Conservation (phyloP, 2,329 filamentous ascomycete species). For the Alternaria postmessia region DNA sequence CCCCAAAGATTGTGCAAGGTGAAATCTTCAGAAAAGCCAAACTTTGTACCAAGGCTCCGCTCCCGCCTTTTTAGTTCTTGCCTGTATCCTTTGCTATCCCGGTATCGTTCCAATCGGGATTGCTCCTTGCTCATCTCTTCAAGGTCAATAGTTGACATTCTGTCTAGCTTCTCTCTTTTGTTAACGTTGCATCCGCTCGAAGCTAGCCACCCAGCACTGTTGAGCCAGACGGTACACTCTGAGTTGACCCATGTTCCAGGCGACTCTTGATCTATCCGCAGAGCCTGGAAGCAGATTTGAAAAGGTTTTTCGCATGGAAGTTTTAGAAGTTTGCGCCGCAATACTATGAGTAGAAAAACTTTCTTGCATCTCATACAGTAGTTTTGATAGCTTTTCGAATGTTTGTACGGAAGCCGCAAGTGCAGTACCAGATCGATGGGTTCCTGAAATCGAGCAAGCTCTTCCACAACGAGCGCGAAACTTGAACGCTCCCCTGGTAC, state of each 20-base stretch:
- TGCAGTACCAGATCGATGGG: background rate
- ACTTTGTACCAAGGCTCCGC: background rate
- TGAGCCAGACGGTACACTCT: background rate
- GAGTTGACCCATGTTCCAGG: background rate
- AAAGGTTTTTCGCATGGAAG: slow-evolving; percentile 1
- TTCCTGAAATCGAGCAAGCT: slow-evolving; percentile 4
- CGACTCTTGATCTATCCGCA: background rate
- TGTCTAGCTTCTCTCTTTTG: background rate
- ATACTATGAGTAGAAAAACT: slow-evolving; percentile 1
- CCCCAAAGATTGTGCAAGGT: background rate
- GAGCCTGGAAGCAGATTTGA: background rate
- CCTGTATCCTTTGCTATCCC: slow-evolving; percentile 1
- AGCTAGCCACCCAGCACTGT: background rate
- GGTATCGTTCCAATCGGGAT: background rate
- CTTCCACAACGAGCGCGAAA: background rate
- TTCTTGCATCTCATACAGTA: background rate
- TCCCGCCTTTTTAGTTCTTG: background rate
- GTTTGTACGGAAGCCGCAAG: background rate
- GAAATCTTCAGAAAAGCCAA: background rate
- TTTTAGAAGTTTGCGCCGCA: background rate
- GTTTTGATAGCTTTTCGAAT: background rate
- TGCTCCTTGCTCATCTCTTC: background rate
- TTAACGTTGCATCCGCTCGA: background rate
- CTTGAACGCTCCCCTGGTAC: background rate
- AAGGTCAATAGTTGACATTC: background rate